Conservation (phyloP, 2,329 filamentous ascomycete species). For the Myriosclerotinia duriaeana region DNA sequence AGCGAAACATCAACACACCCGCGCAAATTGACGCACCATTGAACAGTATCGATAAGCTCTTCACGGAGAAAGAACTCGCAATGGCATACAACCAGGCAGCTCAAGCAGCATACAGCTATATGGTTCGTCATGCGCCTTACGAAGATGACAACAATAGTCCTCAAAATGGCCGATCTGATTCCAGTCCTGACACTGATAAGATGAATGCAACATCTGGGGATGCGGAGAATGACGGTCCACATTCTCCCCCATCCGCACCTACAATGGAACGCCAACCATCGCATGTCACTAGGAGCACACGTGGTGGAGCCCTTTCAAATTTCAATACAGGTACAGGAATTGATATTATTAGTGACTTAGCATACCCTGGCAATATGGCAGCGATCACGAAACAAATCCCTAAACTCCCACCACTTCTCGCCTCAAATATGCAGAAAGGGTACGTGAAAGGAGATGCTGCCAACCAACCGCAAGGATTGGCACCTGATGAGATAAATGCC, state of each 20-base stretch:
- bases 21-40: slow-evolving; percentile 57
- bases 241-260: slow-evolving; percentile 51
- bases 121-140: slow-evolving; percentile 51
- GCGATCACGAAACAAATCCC: slow-evolving; percentile 38
- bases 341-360: slow-evolving; percentile 60
- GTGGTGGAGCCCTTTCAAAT: slow-evolving; percentile 42
- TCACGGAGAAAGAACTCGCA: slow-evolving; percentile 67
- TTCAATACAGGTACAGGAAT: slow-evolving; percentile 58
- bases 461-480: slow-evolving; percentile 27
- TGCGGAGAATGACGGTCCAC: slow-evolving; percentile 50
- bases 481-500: slow-evolving; percentile 27
- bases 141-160: slow-evolving; percentile 33
- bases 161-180: slow-evolving; percentile 47
- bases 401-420: slow-evolving; percentile 37
- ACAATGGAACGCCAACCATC: slow-evolving; percentile 64
- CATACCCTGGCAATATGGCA: slow-evolving; percentile 55
- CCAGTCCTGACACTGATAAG: slow-evolving; percentile 47
- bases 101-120: slow-evolving; percentile 60
- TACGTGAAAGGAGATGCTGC: slow-evolving; percentile 33
- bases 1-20: slow-evolving; percentile 50
- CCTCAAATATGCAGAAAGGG: slow-evolving; percentile 32
- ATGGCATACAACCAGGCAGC: slow-evolving; percentile 65
- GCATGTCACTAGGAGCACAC: slow-evolving; percentile 63
- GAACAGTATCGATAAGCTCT: slow-evolving; percentile 68
- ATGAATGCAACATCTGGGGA: slow-evolving; percentile 52